Evolutionary conservation across 306 rosid genomes (phyloP).

Genomic region (Rosa persica): DNA sequence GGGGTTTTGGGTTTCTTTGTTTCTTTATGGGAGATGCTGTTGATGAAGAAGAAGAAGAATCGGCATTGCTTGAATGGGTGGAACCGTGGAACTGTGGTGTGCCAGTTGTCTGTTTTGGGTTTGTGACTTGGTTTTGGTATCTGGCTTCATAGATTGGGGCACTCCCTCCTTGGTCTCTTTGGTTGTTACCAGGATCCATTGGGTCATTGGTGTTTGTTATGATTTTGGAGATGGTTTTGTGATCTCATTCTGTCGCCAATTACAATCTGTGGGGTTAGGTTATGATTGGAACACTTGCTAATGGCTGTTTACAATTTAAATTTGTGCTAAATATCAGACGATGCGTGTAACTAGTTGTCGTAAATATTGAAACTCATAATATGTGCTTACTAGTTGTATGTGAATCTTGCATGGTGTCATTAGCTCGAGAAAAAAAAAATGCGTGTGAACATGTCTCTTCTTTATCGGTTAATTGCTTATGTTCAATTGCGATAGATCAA

Average conservation of each 20-base stretch:
- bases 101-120: not conserved
- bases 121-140: constrained; percentile 15
- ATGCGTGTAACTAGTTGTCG: not conserved
- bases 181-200: not conserved
- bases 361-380: too few relatives aligned
- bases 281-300: not conserved
- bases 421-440: too few relatives aligned
- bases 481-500: too few relatives aligned
- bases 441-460: too few relatives aligned
- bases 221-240: not conserved
- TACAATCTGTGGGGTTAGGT: not conserved
- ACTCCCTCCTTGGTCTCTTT: not conserved
- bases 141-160: constrained; percentile 1
- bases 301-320: not conserved
- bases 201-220: not conserved
- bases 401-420: too few relatives aligned
- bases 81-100: not conserved
- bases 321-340: too few relatives aligned
- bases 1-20: constrained; percentile 3
- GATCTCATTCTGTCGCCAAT: not conserved
- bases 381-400: too few relatives aligned
- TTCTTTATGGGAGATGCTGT: constrained; percentile 6
- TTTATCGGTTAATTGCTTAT: too few relatives aligned
- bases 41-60: not conserved
- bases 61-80: constrained; percentile 11